These are phyloP conservation scores for Curvularia lunata DNA, from an alignment of 2,329 filamentous ascomycete species.

Conservation along the genomic window DNA sequence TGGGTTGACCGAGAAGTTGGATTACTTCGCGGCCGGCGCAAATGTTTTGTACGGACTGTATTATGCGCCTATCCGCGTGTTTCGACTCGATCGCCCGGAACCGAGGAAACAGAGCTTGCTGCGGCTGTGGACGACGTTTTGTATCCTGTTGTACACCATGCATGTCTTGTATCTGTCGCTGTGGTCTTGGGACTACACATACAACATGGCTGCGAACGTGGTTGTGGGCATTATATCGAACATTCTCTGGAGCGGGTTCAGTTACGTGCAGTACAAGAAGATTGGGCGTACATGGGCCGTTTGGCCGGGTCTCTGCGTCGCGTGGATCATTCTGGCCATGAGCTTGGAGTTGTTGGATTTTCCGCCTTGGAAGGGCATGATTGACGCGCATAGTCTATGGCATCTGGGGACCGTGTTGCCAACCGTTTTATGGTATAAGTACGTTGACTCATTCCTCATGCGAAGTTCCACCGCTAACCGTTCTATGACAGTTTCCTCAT, in stretches of 20 bases:
- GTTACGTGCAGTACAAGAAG: constrained; percentile 73
- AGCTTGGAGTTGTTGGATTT: constrained; percentile 96
- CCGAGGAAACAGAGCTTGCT: constrained; percentile 62
- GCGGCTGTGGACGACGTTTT: constrained; percentile 77
- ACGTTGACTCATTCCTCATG: constrained; percentile 52
- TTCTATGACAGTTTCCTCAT: constrained; percentile 72
- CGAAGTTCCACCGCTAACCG: not conserved
- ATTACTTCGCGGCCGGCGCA: constrained; percentile 93
- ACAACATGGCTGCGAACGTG: constrained; percentile 97
- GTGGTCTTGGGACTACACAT: constrained; percentile 91
- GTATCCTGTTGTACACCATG: constrained; percentile 70
- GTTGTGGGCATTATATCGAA: constrained; percentile 81
- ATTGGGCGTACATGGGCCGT: constrained; percentile 78
- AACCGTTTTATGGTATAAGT: constrained; percentile 94
- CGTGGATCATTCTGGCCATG: constrained; percentile 92
- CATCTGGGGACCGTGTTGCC: constrained; percentile 91
- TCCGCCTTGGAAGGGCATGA: constrained; percentile 76
- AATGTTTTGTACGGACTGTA: constrained; percentile 91
- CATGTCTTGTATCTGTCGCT: constrained; percentile 86
- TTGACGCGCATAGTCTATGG: constrained; percentile 97
- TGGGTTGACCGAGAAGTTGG: constrained; percentile 83
- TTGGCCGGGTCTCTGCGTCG: constrained; percentile 89
- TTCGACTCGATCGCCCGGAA: constrained; percentile 73
- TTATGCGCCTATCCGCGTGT: constrained; percentile 81
- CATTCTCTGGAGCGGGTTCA: constrained; percentile 84